Evolutionary conservation across 164 flowering plant genomes (phyloP), one percentile per base, ranked within the genome.

Genomic region (Kalanchoe fedtschenkoi): DNA sequence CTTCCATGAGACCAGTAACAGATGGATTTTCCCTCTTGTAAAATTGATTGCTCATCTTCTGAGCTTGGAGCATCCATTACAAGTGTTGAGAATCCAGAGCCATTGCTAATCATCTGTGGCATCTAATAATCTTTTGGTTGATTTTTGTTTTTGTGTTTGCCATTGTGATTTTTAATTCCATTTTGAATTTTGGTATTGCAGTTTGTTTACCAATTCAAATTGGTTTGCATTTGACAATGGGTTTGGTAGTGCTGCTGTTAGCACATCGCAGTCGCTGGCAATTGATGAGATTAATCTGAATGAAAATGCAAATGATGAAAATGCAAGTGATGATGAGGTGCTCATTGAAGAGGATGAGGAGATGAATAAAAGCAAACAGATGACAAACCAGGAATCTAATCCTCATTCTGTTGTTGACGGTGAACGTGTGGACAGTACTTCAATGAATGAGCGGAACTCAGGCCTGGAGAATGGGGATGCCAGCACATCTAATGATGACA

Each of bases 161-260:
- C 19, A 42, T 42, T 16, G 21, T 46, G 26, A 1, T 19, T n/a
- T 8, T 21, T 19, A 46, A 17, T 46, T 46, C 16, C 14, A 6
- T 19, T 46, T 7, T 1, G 1, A 5, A 19, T 44, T 51, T 2
- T 24, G 56, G 32, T 51, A 24, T 26, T 51, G 88, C 87, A 84
- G 90, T 70, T 77, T 93, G 72, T 89, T 93, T 74, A 93, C 98
- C 62, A 93, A 93, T 69, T 88, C 98, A 67, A 86, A 93, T 80
- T 93, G 98, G 98, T 90, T 93, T 74, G 86, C 96, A 32, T 93
- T 88, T 75, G 92, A 88, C 32, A 88, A 86, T 39, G 76, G 87
- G 76, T 61, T 69, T 66, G 82, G 72, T 60, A 66, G 67, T 71
- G 76, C 79, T 22, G 62, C 78, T 44, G 65, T 70, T 61, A 73